Conservation (phyloP, 768 basidiomycete genomes). For the Mycena filopes region DNA sequence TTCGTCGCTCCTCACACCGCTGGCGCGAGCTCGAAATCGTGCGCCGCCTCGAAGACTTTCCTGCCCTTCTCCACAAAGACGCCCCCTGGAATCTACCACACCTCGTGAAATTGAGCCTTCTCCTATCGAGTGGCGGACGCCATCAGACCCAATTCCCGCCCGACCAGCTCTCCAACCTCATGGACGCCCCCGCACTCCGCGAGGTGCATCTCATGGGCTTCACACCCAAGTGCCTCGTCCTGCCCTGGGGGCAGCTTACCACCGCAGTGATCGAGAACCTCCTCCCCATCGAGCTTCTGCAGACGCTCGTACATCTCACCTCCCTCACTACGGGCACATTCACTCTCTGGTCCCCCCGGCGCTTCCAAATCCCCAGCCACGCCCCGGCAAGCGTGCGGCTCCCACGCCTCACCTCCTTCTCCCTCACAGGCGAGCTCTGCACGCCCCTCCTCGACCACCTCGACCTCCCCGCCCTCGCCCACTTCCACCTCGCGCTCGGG, state of each 20-base stretch:
- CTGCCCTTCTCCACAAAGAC: conserved; percentile 13
- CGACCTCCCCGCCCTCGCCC: conserved; percentile 8
- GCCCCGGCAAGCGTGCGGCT: neutral
- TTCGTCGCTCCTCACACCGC: conserved; percentile 8
- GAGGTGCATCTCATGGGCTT: conserved; percentile 32
- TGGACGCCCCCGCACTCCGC: conserved; percentile 20
- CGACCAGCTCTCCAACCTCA: conserved; percentile 5
- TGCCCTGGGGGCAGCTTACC: conserved; percentile 31
- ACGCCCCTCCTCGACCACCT: conserved; percentile 17
- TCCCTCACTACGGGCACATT: conserved; percentile 15
- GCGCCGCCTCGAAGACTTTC: conserved; percentile 20
- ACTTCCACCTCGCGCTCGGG: conserved; percentile 11
- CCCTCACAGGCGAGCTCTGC: conserved; percentile 18
- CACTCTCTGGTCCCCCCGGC: conserved; percentile 4
- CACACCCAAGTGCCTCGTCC: conserved; percentile 13
- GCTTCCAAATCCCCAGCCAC: conserved; percentile 15
- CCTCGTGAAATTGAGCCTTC: conserved; percentile 25
- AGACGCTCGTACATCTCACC: conserved; percentile 8
- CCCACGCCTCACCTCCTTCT: conserved; percentile 13
- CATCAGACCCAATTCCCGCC: neutral
- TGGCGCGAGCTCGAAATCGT: conserved; percentile 30
- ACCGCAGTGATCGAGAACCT: conserved; percentile 18
- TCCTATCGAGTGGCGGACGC: conserved; percentile 12
- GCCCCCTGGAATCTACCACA: conserved; percentile 23
- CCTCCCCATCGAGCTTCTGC: conserved; percentile 21